phyloP scores from a whole-genome alignment of 495 filamentous ascomycete genomes.

The Tirmania nivea region DNA sequence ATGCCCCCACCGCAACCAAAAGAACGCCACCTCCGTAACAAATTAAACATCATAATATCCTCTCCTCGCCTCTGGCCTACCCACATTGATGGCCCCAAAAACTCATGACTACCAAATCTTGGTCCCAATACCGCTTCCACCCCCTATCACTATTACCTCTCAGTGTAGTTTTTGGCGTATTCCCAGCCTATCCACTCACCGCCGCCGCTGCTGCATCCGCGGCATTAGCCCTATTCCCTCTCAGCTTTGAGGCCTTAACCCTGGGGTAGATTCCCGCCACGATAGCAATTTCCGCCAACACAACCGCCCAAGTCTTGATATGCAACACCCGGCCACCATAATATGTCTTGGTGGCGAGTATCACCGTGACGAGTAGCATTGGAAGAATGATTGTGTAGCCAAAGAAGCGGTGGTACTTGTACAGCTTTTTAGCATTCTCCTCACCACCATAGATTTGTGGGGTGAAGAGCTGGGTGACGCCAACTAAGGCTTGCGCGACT shows the following conservation, averaged over 20 bases:
- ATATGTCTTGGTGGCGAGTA: slow-evolving; percentile 49
- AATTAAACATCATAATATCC: too few species aligned
- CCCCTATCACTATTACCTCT: too few species aligned
- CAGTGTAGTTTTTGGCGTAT: too few species aligned
- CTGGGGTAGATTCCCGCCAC: slow-evolving; percentile 47
- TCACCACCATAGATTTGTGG: slow-evolving; percentile 52
- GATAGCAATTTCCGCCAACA: slow-evolving; percentile 34
- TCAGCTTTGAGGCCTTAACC: slow-evolving; percentile 58
- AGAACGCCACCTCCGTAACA: too few species aligned
- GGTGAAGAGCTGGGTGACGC: slow-evolving; percentile 50
- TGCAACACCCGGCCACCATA: slow-evolving; percentile 37
- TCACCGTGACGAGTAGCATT: slow-evolving; percentile 45
- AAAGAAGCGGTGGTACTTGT: slow-evolving; percentile 58
- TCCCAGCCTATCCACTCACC: too few species aligned
- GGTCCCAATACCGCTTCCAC: too few species aligned
- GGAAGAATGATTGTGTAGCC: slow-evolving; percentile 48
- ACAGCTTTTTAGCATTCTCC: slow-evolving; percentile 53
- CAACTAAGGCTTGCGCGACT: slow-evolving; percentile 45
- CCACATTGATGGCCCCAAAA: too few species aligned
- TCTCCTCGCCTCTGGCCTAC: too few species aligned
- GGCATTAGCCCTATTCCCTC: background rate
- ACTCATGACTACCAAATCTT: too few species aligned
- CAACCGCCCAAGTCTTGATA: slow-evolving; percentile 48
- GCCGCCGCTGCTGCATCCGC: too few species aligned
- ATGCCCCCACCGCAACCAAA: too few species aligned